A percentile compares a stretch with the other conserved stretches of the same genome.
These are phyloP conservation scores for Aspergillus terreus DNA, from an alignment of 2,329 filamentous ascomycete species.

Conservation along the genomic window DNA sequence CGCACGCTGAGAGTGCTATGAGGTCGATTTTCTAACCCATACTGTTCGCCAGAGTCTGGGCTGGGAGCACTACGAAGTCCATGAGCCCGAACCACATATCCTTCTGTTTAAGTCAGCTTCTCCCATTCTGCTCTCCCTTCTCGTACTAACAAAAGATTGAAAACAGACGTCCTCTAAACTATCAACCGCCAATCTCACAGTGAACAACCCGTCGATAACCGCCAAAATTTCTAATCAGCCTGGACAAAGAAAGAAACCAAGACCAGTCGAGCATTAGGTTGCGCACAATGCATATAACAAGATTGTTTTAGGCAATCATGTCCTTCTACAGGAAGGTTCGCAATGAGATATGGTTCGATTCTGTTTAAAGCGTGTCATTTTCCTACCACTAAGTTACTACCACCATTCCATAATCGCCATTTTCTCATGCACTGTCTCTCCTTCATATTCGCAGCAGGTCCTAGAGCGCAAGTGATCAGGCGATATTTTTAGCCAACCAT, in stretches of 20 bases:
- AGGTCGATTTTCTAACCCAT: constrained; percentile 4
- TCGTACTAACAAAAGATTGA: constrained; percentile 16
- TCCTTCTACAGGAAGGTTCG: constrained; percentile 24
- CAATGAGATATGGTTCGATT: constrained; percentile 28
- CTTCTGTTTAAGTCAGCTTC: constrained; percentile 88
- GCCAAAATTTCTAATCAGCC: neutral
- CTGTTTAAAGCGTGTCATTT: constrained; percentile 13
- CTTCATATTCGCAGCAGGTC: neutral
- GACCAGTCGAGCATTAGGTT: constrained; percentile 4
- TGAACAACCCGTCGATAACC: constrained; percentile 14
- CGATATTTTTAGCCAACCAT: constrained; percentile 68
- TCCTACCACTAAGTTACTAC: constrained; percentile 8
- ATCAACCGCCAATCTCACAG: constrained; percentile 61
- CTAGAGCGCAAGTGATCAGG: constrained; percentile 31
- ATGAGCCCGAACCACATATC: constrained; percentile 97
- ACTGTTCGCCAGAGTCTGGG: constrained; percentile 72
- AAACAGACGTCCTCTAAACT: constrained; percentile 71
- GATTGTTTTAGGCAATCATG: constrained; percentile 17
- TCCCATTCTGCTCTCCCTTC: constrained; percentile 3
- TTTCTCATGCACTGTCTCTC: constrained; percentile 2
- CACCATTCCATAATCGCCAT: constrained; percentile 5
- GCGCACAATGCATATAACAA: constrained; percentile 5
- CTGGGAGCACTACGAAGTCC: constrained; percentile 99
- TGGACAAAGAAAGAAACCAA: neutral
- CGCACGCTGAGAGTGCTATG: neutral